Evolutionary conservation across 768 basidiomycete species (phyloP), one percentile per base, ranked within the genome.

Genomic region (Boletus tomentosulus): DNA sequence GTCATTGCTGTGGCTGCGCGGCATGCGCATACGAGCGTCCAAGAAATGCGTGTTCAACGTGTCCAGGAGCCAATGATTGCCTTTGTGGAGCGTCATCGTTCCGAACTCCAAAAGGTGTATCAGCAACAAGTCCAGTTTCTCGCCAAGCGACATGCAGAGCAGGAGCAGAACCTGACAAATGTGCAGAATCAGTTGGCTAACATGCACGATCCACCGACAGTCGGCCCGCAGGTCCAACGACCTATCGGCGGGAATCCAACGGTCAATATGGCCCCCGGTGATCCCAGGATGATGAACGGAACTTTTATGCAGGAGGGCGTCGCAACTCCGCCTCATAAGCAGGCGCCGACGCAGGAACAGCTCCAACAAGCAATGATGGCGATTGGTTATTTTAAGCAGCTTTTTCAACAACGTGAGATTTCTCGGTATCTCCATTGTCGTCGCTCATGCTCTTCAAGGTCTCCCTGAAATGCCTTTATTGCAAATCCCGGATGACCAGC

Each of bases 21-120:
- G 16, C 82, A 77, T 63, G 78, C 82, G 16, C 63, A 77, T 46
- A 57, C 72, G 49, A 71, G 77, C 13, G 71, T 71, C 2, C 66
- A 71, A 5, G 83, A 87, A 41, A 76, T 90, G 54, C 81, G 80
- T 11, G 70, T 70, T 13, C 76, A 73, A 38, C 75, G 76, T 13
- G 66, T 86, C 8, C 69, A 73, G 6, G 81, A 82, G 22, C 57
- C 72, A 45, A 66, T 81, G 51, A 83, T 90, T 45, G 54, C 68
- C 31, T 74, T 81, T 53, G 79, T 89, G 35, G 87, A 89, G 60
- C 58, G 59, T 3, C 65, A 85, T 59, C 81, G 87, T 38, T 1
- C 60, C 5, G 57, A 59, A 54, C 70, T 56, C 48, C 54, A 51
- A 51, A 69, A 56, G 48, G 31, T 61, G 34, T 66, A 61, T 34